phyloP scores from a whole-genome alignment of 1,284 basidiomycete genomes.

The Cystobasidium pallidum region DNA sequence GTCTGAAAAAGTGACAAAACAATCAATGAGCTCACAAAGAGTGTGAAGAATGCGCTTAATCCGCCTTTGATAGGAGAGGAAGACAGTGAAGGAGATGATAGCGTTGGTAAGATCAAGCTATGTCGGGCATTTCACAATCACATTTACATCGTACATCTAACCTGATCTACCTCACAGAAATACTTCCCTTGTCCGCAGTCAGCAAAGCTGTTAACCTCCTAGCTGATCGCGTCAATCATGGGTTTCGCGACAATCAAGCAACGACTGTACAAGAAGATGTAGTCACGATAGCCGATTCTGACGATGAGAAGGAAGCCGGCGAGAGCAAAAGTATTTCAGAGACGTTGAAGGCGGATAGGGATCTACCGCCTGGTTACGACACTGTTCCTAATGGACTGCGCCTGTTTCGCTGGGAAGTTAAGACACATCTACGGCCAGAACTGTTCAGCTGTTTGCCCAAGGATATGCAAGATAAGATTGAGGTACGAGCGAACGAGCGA shows the following conservation, averaged over 20 bases:
- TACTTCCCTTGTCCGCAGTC: slow-evolving; percentile 2
- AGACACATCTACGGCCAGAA: slow-evolving; percentile 55
- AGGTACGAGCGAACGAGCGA: slow-evolving; percentile 45
- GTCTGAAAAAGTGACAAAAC: slow-evolving; percentile 67
- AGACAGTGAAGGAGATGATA: slow-evolving; percentile 47
- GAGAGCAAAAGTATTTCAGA: neutral
- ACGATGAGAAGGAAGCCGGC: neutral
- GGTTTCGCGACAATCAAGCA: slow-evolving; percentile 61
- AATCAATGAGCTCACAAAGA: slow-evolving; percentile 64
- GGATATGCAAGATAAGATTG: slow-evolving; percentile 45
- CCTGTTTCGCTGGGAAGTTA: slow-evolving; percentile 88
- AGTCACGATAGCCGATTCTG: slow-evolving; percentile 56
- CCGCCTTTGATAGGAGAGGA: slow-evolving; percentile 34
- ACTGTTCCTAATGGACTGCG: slow-evolving; percentile 58
- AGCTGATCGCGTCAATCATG: slow-evolving; percentile 72
- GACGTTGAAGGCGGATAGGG: neutral
- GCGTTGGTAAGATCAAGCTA: neutral
- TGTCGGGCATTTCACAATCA: no score
- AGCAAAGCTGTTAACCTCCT: slow-evolving; percentile 64
- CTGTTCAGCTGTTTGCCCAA: slow-evolving; percentile 34
- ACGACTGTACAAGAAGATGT: slow-evolving; percentile 60
- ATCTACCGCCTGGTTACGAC: slow-evolving; percentile 25
- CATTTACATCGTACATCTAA: no score
- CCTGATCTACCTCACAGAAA: neutral
- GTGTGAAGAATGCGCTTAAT: slow-evolving; percentile 62